phyloP scores from a whole-genome alignment of 441 rosid species.

The Syzygium syzygioides region DNA sequence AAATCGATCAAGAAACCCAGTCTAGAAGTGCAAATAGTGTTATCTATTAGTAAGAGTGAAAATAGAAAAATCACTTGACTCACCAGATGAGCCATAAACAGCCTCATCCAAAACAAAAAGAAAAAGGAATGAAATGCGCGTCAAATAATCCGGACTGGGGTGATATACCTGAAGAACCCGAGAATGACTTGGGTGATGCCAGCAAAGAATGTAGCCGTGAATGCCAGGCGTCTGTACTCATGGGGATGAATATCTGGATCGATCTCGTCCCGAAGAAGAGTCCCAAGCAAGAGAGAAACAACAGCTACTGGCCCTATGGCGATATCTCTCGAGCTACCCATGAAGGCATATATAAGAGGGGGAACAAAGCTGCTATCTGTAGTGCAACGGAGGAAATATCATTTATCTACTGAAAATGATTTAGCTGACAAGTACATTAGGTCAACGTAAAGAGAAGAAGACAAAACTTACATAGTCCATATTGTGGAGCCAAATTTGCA shows the following conservation, averaged over 20 bases:
- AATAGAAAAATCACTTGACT: background rate
- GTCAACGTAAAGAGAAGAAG: background rate
- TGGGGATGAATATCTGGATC: background rate
- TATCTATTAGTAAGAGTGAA: background rate
- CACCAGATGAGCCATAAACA: background rate
- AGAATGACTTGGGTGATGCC: constrained; percentile 12
- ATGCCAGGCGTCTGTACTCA: constrained; percentile 10
- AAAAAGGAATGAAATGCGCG: background rate
- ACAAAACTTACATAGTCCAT: constrained; percentile 19
- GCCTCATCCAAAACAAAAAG: background rate
- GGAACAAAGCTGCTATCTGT: constrained; percentile 27
- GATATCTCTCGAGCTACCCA: constrained; percentile 21
- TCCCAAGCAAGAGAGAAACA: constrained; percentile 13
- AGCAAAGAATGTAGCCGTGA: constrained; percentile 17
- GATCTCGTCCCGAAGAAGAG: constrained; percentile 7
- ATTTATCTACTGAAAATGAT: background rate
- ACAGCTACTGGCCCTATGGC: constrained; percentile 22
- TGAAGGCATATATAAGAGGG: constrained; percentile 15
- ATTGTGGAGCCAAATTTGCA: constrained; percentile 19
- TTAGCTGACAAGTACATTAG: background rate
- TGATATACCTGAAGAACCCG: constrained; percentile 18
- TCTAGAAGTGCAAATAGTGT: background rate
- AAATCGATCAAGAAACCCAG: constrained; percentile 25
- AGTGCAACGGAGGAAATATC: background rate
- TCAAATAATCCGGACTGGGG: background rate